Base-by-base conservation (phyloP, 768 basidiomycete species). In the Rhodotorula paludigena region DNA sequence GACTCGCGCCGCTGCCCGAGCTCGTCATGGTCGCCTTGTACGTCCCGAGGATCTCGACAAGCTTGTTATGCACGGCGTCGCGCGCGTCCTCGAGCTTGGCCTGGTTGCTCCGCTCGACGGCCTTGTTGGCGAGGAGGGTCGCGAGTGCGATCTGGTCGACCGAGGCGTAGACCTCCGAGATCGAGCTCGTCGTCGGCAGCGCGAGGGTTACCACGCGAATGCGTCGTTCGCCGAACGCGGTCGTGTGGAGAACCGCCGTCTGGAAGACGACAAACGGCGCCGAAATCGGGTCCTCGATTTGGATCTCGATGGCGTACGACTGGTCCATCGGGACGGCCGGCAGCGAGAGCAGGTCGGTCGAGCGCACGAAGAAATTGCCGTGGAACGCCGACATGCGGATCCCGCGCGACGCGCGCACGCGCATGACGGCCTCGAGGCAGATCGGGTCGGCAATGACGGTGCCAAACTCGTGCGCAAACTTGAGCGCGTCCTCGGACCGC, bases 11-110 rank as follows among this genome's bases (percentile, higher is more conserved):
- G 2, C 89, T 86, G 23, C 92, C 92, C 7, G 89, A 87, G 32
- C 90, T 86, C 18, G 94, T 98, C 89, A 97, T 97, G 69, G 90
- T 94, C 49, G 86, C 86, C 84, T 97, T 98, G 82, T 92, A 96
- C 18, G 89, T 86, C 25, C 85, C 82, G 41, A 96, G 80, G 57
- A 94, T 86, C 57, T 93, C 90, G 47, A 89, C 85, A 57, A 94
- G 81, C 77, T 86, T 89, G 81, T 91, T 87, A 77, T 85, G 84
- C 53, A 91, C 79, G n/a, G 85, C 85, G 73, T 92, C 91, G 51
- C 92, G 83, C 49, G 88, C 88, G 74, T 96, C 92, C 78, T 96
- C 92, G 25, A 96, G 79, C 75, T 90, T 91, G 78, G 89, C 85
- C 14, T 88, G 86, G 76, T 91, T 82, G 7, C 87, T 86, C 65